Conservation (phyloP, 257 asterid species). For the Capsicum rhomboideum region DNA sequence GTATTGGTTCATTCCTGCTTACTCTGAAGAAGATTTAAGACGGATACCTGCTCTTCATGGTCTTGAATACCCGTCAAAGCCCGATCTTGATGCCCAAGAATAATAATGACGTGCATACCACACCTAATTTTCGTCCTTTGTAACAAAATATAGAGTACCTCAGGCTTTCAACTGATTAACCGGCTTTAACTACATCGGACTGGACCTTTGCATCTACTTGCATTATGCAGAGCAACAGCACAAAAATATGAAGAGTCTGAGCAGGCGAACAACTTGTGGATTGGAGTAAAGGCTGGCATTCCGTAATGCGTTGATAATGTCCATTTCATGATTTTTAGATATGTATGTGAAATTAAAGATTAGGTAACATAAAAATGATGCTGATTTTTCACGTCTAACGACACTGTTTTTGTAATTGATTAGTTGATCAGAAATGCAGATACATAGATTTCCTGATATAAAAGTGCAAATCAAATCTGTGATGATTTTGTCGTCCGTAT, state of each 20-base stretch:
- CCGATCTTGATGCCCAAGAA: slow-evolving; percentile 41
- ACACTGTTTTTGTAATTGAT: background rate
- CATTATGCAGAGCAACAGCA: slow-evolving; percentile 6
- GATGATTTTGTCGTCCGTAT: too few species aligned
- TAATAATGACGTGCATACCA: slow-evolving; percentile 12
- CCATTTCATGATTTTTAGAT: background rate
- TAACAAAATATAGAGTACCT: background rate
- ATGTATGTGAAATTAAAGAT: background rate
- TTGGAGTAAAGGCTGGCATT: background rate
- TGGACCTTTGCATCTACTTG: background rate
- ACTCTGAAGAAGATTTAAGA: slow-evolving; percentile 54
- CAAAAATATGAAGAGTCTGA: background rate
- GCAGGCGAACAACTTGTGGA: background rate
- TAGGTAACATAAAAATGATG: background rate
- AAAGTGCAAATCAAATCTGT: background rate
- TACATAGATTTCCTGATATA: background rate
- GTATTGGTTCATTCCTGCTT: slow-evolving; percentile 54
- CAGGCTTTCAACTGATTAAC: background rate
- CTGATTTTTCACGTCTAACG: background rate
- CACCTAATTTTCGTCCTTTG: background rate
- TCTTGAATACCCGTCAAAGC: slow-evolving; percentile 57
- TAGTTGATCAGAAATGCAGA: background rate
- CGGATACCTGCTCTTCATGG: slow-evolving; percentile 67
- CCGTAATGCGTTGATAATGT: background rate
- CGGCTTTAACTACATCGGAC: background rate